phyloP scores from a whole-genome alignment of 78 protist species.

The Cyanophora paradoxa region DNA sequence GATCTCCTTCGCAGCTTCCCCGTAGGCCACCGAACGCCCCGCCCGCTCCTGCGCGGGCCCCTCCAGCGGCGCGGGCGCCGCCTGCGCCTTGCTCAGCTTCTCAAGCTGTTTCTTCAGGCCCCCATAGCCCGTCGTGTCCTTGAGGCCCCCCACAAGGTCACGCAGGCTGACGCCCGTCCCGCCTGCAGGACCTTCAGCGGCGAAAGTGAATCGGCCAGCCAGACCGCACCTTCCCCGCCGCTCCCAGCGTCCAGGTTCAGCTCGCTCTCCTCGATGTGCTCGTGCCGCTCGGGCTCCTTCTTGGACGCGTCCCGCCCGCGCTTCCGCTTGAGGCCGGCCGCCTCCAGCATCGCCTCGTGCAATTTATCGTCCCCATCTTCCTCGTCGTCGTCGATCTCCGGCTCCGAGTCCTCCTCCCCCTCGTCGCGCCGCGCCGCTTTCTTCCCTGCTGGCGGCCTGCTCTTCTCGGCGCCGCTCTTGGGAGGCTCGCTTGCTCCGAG shows the following conservation, averaged over 20 bases:
- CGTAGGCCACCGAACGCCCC: slow-evolving; percentile 4
- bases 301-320: neutral
- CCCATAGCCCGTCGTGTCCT: neutral
- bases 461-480: too few species aligned
- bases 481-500: too few species aligned
- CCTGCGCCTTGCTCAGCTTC: neutral
- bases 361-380: too few species aligned
- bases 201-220: neutral
- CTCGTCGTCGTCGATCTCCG: too few species aligned
- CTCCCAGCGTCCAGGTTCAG: neutral
- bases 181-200: neutral
- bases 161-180: too few species aligned
- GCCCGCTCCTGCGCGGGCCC: neutral
- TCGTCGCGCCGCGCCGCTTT: too few species aligned
- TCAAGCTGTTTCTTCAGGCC: neutral
- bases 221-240: neutral
- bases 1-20: neutral
- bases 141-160: neutral
- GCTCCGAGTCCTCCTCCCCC: too few species aligned
- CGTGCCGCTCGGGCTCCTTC: neutral
- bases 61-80: neutral
- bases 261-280: neutral
- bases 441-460: too few species aligned
- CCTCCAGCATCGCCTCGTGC: too few species aligned
- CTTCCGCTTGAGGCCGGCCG: too few species aligned